Conservation (phyloP, 768 basidiomycete species). For the Termitomyces sp. region DNA sequence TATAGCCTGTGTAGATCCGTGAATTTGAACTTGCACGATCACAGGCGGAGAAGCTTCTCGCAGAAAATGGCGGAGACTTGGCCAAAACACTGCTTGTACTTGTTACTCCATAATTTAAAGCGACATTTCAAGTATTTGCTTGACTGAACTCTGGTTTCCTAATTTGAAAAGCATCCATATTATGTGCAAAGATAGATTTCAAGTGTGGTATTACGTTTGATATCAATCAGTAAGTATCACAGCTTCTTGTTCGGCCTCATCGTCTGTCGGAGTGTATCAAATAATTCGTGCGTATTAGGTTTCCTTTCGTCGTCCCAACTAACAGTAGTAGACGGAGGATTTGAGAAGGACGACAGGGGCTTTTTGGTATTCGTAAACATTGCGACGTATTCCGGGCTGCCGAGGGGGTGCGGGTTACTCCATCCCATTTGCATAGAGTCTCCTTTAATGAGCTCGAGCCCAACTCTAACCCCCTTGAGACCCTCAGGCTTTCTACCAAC, state of each 20-base stretch:
- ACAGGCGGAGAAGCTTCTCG: conserved; percentile 54
- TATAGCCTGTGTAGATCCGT: conserved; percentile 34
- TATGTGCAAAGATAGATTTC: background rate
- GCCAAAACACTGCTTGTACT: conserved; percentile 42
- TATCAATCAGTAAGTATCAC: background rate
- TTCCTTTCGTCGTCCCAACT: too few relatives aligned
- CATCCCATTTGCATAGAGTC: conserved; percentile 17
- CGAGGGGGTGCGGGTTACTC: conserved; percentile 43
- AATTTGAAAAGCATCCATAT: background rate
- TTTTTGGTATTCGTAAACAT: background rate
- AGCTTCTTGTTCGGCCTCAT: background rate
- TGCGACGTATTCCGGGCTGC: conserved; percentile 41
- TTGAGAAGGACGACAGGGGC: too few relatives aligned
- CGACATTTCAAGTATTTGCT: background rate
- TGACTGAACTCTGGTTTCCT: background rate
- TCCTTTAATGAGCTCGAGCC: conserved; percentile 20
- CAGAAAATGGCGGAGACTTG: conserved; percentile 48
- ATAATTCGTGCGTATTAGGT: too few relatives aligned
- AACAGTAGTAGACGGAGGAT: too few relatives aligned
- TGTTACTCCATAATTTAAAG: conserved; percentile 17
- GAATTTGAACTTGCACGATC: conserved; percentile 59
- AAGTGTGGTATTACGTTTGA: background rate
- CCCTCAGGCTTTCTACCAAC: conserved; percentile 37
- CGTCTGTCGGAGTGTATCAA: too few relatives aligned
- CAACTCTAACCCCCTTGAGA: conserved; percentile 29